These are phyloP conservation scores for Yarrowia bubula DNA, from an alignment of 805 yeast genomes.

Conservation along the genomic window DNA sequence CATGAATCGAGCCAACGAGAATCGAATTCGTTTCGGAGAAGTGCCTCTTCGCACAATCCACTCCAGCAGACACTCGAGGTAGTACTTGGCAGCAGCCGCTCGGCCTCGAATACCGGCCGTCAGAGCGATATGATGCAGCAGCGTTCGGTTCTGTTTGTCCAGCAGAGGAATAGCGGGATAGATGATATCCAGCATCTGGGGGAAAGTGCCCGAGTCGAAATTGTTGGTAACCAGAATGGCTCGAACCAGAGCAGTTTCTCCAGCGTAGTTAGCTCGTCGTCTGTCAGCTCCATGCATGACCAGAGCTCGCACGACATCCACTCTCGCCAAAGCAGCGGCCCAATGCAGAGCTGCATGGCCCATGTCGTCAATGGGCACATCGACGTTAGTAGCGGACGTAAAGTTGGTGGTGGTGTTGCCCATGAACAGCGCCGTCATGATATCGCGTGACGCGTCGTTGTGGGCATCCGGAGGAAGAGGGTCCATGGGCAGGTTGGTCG, in stretches of 20 bases:
- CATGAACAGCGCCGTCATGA: constrained; percentile 53
- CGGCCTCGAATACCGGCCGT: constrained; percentile 77
- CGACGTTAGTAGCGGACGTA: constrained; percentile 53
- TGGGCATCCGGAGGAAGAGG: constrained; percentile 41
- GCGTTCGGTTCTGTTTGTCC: constrained; percentile 72
- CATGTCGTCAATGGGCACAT: constrained; percentile 85
- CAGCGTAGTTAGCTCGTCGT: constrained; percentile 70
- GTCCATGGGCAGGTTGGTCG: constrained; percentile 41
- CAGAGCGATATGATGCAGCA: constrained; percentile 81
- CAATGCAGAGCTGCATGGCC: constrained; percentile 95
- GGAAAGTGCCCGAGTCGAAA: constrained; percentile 74
- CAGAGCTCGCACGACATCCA: constrained; percentile 63
- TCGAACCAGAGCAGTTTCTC: constrained; percentile 83
- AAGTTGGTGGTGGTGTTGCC: constrained; percentile 42
- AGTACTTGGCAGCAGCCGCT: constrained; percentile 68
- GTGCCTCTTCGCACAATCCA: constrained; percentile 67
- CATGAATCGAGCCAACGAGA: constrained; percentile 50
- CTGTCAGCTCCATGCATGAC: constrained; percentile 68
- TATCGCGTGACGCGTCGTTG: constrained; percentile 44
- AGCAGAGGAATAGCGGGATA: constrained; percentile 68
- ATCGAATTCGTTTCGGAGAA: neutral
- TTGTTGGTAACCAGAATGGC: constrained; percentile 83
- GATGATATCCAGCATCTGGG: constrained; percentile 62
- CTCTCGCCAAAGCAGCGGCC: constrained; percentile 88
- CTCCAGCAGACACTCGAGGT: constrained; percentile 66